A percentile compares a stretch with the other conserved stretches of the same genome.
Conservation (phyloP, 192 early-diverging fungal species). For the Coemansia sp. region DNA sequence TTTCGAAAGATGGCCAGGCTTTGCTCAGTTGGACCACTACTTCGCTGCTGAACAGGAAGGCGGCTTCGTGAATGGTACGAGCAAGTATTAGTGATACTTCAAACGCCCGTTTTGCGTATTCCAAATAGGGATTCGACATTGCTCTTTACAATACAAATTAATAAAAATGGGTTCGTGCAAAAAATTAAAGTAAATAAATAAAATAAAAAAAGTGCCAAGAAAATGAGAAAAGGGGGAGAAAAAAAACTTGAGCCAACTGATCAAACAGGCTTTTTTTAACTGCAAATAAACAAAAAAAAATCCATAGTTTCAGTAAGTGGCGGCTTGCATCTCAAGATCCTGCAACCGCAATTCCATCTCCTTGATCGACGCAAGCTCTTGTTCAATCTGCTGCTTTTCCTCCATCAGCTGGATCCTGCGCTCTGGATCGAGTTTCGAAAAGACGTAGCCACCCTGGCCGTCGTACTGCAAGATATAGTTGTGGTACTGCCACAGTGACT, state of each 20-base stretch:
- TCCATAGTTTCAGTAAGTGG: conserved; percentile 1
- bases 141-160: neutral
- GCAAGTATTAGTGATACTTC: conserved; percentile 12
- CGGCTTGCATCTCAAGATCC: conserved; percentile 30
- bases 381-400: conserved; percentile 79
- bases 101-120: conserved; percentile 18
- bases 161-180: neutral
- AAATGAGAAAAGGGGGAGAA: neutral
- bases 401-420: conserved; percentile 85
- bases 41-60: conserved; percentile 30
- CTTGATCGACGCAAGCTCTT: conserved; percentile 36
- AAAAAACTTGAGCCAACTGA: neutral
- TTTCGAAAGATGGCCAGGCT: conserved; percentile 35
- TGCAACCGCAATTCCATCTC: conserved; percentile 43
- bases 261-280: neutral
- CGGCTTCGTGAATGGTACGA: conserved; percentile 19
- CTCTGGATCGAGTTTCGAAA: conserved; percentile 86
- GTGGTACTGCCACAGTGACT: conserved; percentile 96
- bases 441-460: conserved; percentile 94
- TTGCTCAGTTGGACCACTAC: conserved; percentile 16
- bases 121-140: conserved; percentile 27
- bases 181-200: neutral
- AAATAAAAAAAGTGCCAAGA: conserved; percentile 4
- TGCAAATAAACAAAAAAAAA: neutral
- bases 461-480: conserved; percentile 94